These are phyloP conservation scores for Chimonanthus praecox DNA, from an alignment of 164 flowering plant genomes.

Conservation along the genomic window DNA sequence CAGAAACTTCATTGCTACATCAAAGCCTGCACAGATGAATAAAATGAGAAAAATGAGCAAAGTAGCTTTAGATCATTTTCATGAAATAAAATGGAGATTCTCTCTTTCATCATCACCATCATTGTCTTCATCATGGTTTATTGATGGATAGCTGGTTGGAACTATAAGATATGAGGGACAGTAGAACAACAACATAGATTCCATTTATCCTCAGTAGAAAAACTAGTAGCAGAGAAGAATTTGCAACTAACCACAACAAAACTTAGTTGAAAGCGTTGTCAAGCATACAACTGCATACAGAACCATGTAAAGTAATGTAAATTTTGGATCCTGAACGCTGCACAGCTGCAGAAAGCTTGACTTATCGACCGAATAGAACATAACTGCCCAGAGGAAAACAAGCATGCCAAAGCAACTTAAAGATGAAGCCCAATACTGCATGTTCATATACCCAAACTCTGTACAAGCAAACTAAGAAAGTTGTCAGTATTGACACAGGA, in stretches of 20 bases:
- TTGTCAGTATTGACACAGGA: constrained; percentile 4
- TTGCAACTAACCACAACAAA: constrained; percentile 37
- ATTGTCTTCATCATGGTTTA: not conserved
- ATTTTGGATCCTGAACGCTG: constrained; percentile 19
- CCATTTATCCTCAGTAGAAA: not conserved
- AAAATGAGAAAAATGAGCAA: not conserved
- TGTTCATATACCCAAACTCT: constrained; percentile 58
- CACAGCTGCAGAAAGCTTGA: not conserved
- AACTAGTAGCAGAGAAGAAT: not conserved
- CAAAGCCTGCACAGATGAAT: constrained; percentile 35
- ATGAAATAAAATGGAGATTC: too few relatives aligned
- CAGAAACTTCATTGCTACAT: constrained; percentile 30
- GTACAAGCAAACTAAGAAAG: constrained; percentile 18
- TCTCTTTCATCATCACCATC: not conserved
- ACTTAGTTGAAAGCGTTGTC: constrained; percentile 40
- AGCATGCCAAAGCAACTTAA: constrained; percentile 62
- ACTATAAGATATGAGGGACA: not conserved
- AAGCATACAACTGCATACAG: constrained; percentile 31
- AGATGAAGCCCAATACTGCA: constrained; percentile 77
- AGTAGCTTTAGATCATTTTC: too few relatives aligned
- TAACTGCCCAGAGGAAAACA: constrained; percentile 34
- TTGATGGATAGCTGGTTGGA: not conserved
- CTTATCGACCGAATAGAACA: constrained; percentile 12
- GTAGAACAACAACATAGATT: not conserved
- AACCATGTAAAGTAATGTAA: constrained; percentile 24